These are phyloP conservation scores for Begonia fuchsioides DNA, from an alignment of 306 rosid species.

Conservation along the genomic window DNA sequence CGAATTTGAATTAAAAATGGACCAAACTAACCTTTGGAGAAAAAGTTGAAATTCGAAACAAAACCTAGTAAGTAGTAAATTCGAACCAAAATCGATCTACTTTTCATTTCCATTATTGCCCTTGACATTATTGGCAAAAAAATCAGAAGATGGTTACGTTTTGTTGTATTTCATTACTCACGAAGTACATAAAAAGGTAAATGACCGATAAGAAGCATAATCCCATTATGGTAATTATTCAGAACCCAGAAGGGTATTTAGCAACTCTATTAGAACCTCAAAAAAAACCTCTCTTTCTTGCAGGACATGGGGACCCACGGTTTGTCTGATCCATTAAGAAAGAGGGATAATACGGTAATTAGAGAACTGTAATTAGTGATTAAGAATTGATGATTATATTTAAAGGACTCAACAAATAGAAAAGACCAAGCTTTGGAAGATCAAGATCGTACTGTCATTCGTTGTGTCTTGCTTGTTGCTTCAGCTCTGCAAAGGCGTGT, in stretches of 20 bases:
- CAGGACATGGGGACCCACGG: not conserved
- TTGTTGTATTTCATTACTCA: not conserved
- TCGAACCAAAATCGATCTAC: not conserved
- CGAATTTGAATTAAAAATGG: no score
- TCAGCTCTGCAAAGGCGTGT: not conserved
- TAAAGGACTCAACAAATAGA: not conserved
- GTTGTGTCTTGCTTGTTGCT: not conserved
- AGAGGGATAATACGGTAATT: not conserved
- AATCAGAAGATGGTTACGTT: not conserved
- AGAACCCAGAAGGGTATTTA: not conserved
- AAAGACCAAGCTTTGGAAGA: not conserved
- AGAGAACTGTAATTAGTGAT: not conserved
- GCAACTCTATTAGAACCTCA: not conserved
- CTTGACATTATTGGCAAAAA: no score
- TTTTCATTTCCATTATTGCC: not conserved
- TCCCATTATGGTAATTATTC: not conserved
- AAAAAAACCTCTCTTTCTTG: not conserved
- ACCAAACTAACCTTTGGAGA: no score
- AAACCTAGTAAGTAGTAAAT: not conserved
- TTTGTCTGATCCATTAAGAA: not conserved
- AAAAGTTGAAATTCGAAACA: no score
- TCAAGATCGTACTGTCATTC: not conserved
- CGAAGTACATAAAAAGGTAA: not conserved
- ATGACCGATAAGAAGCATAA: not conserved
- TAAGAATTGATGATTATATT: not conserved